These are phyloP conservation scores for Leccinellum albellum DNA, from an alignment of 768 basidiomycete genomes.

Conservation along the genomic window DNA sequence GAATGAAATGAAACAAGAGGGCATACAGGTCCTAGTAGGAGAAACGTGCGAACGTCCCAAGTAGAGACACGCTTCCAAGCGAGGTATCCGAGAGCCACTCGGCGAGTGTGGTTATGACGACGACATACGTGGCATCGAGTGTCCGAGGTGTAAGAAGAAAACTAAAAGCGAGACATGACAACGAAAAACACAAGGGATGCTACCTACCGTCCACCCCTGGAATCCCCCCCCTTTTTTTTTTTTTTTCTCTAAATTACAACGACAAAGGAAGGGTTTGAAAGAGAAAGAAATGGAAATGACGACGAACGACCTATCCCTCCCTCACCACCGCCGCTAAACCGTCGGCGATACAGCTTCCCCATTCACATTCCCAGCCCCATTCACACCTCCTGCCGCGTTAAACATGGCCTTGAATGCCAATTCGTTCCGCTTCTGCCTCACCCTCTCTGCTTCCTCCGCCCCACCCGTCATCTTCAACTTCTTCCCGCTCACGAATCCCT, in stretches of 20 bases:
- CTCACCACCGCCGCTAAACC: neutral
- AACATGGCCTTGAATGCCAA: conserved; percentile 90
- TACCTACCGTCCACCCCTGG: neutral
- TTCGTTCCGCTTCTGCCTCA: conserved; percentile 82
- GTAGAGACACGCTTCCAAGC: neutral
- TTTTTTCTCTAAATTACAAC: neutral
- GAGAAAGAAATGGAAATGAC: neutral
- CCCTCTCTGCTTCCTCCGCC: conserved; percentile 84
- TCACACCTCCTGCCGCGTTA: conserved; percentile 23
- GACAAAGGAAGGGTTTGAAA: neutral
- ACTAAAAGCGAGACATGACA: neutral
- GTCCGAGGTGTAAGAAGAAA: neutral
- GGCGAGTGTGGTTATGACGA: neutral
- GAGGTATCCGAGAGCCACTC: neutral
- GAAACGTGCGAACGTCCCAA: too few relatives aligned
- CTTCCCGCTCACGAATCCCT: conserved; percentile 81
- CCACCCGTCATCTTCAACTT: conserved; percentile 96
- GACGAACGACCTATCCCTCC: neutral
- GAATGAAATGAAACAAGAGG: too few relatives aligned
- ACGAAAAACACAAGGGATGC: neutral
- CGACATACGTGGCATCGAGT: neutral
- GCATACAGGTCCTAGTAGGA: too few relatives aligned
- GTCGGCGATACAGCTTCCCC: conserved; percentile 7
- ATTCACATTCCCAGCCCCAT: conserved; percentile 1
- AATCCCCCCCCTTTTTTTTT: too few relatives aligned